These are phyloP conservation scores for Pythium sukuiense DNA, from an alignment of 352 stramenopile genomes.

Conservation along the genomic window DNA sequence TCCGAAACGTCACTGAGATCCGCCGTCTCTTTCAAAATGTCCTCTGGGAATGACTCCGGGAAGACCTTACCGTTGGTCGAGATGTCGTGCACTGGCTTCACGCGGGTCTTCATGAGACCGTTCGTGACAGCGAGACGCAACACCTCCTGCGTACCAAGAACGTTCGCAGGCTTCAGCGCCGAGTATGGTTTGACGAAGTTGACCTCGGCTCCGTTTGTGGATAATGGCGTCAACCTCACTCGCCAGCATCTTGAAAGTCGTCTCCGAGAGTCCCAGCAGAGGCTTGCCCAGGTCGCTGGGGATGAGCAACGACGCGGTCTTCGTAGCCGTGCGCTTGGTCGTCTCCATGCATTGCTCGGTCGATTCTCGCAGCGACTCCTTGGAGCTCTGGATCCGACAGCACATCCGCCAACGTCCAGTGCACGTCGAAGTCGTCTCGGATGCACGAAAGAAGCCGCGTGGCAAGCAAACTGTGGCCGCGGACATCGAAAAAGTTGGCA, in stretches of 20 bases:
- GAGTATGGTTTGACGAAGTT: slow-evolving; percentile 92
- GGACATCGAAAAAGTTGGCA: slow-evolving; percentile 80
- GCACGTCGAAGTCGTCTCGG: slow-evolving; percentile 56
- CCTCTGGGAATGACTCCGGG: slow-evolving; percentile 39
- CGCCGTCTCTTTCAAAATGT: slow-evolving; percentile 48
- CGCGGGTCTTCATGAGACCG: slow-evolving; percentile 67
- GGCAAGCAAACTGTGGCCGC: slow-evolving; percentile 76
- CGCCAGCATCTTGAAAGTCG: slow-evolving; percentile 85
- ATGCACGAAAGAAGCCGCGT: slow-evolving; percentile 75
- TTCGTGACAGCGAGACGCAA: slow-evolving; percentile 86
- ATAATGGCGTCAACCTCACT: slow-evolving; percentile 90
- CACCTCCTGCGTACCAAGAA: slow-evolving; percentile 89
- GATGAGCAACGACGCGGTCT: slow-evolving; percentile 60
- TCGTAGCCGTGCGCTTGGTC: slow-evolving; percentile 57
- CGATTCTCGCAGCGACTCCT: slow-evolving; percentile 57
- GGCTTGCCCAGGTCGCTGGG: slow-evolving; percentile 79
- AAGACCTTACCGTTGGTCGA: slow-evolving; percentile 93
- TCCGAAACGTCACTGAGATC: slow-evolving; percentile 59
- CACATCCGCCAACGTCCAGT: slow-evolving; percentile 78
- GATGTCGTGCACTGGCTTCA: slow-evolving; percentile 89
- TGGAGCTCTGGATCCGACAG: slow-evolving; percentile 56
- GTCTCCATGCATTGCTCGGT: slow-evolving; percentile 24
- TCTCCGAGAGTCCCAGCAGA: slow-evolving; percentile 76
- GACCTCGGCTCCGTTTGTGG: slow-evolving; percentile 92
- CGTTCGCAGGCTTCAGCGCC: slow-evolving; percentile 85